These are phyloP conservation scores for Pyronema omphalodes DNA, from an alignment of 495 filamentous ascomycete species.

Conservation along the genomic window DNA sequence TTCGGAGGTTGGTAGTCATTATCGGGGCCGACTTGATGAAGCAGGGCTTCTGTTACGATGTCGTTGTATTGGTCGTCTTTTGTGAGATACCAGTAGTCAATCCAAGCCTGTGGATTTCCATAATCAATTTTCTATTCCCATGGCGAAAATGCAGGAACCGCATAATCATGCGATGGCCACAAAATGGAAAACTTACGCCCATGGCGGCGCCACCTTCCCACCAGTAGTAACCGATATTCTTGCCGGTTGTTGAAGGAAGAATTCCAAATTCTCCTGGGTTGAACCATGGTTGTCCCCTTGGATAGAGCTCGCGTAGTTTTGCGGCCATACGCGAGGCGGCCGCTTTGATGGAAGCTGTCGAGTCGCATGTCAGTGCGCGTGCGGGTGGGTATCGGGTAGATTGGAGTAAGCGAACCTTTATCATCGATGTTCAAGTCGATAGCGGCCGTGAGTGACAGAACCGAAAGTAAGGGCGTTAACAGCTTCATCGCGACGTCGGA, in stretches of 20 bases:
- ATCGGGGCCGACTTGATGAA: conserved; percentile 46
- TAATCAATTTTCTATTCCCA: background rate
- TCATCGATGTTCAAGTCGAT: too few relatives aligned
- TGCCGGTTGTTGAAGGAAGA: conserved; percentile 13
- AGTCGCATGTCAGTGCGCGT: too few relatives aligned
- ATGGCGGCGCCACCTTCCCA: conserved; percentile 23
- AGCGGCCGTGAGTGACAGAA: too few relatives aligned
- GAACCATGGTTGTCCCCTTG: conserved; percentile 17
- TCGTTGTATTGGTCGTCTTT: conserved; percentile 53
- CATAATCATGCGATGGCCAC: background rate
- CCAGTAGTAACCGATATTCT: conserved; percentile 23
- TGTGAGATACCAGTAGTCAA: conserved; percentile 65
- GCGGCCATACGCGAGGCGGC: conserved; percentile 10
- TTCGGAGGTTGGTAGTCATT: conserved; percentile 54
- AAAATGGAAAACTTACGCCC: conserved; percentile 11
- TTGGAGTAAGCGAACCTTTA: too few relatives aligned
- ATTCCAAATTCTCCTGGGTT: conserved; percentile 18
- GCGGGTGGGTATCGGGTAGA: too few relatives aligned
- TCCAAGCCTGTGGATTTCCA: conserved; percentile 20
- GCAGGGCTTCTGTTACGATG: conserved; percentile 39
- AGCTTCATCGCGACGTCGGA: too few relatives aligned
- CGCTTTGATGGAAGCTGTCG: conserved; percentile 5
- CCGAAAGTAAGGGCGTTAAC: too few relatives aligned
- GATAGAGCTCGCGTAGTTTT: conserved; percentile 17
- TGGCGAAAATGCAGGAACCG: background rate